Percentiles rank a stretch among this genome's conserved stretches.
Conservation (phyloP, 1,284 basidiomycete genomes). For the Marasmius fiardii region DNA sequence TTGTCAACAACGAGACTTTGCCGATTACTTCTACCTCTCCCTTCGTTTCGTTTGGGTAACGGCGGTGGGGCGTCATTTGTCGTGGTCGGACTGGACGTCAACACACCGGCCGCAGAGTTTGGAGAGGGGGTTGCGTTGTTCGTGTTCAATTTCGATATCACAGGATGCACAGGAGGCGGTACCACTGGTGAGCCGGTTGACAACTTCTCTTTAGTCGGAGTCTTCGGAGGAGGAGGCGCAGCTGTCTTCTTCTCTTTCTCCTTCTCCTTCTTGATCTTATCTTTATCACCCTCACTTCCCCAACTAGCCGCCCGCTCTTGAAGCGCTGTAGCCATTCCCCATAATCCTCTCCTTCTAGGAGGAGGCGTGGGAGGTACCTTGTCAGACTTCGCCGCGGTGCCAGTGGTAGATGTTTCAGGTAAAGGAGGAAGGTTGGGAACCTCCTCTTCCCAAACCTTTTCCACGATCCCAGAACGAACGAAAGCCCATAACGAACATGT, state of each 20-base stretch:
- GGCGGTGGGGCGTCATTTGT: slow-evolving; percentile 28
- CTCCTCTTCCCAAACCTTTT: slow-evolving; percentile 86
- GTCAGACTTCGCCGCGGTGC: slow-evolving; percentile 21
- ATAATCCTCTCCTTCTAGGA: slow-evolving; percentile 48
- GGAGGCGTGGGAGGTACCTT: slow-evolving; percentile 45
- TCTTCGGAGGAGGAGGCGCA: not conserved
- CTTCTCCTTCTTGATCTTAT: slow-evolving; percentile 19
- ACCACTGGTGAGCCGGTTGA: not conserved
- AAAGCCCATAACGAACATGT: slow-evolving; percentile 93
- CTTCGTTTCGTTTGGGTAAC: slow-evolving; percentile 24
- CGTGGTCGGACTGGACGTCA: slow-evolving; percentile 16
- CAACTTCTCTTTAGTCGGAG: slow-evolving; percentile 7
- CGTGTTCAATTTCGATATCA: slow-evolving; percentile 6
- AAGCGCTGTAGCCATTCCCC: slow-evolving; percentile 55
- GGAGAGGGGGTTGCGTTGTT: not conserved
- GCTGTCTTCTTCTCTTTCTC: slow-evolving; percentile 20
- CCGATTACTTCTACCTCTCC: not conserved
- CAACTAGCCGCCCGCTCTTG: slow-evolving; percentile 52
- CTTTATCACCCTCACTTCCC: slow-evolving; percentile 35
- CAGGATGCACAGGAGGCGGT: slow-evolving; percentile 39
- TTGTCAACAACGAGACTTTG: not conserved
- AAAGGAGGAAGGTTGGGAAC: slow-evolving; percentile 33
- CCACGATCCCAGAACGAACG: slow-evolving; percentile 76
- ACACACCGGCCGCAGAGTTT: slow-evolving; percentile 11
- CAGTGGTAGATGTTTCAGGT: slow-evolving; percentile 17